Percentiles rank a stretch among this genome's conserved stretches.
Evolutionary conservation across 257 asterid species (phyloP).

Genomic region (Linaria vulgaris): DNA sequence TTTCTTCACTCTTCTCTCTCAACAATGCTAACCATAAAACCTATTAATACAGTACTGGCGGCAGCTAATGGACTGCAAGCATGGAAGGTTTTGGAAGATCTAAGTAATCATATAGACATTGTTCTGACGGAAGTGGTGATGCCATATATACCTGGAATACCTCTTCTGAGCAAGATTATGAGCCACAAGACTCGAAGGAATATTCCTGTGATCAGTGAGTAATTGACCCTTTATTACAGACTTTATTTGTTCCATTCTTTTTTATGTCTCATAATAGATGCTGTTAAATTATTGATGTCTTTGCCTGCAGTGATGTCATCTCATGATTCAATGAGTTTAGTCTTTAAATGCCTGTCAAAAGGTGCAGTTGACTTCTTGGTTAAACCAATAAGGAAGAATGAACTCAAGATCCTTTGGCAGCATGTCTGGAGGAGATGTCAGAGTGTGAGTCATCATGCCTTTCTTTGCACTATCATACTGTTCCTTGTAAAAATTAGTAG

Average conservation of each 20-base stretch:
- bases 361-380: slow-evolving; percentile 98
- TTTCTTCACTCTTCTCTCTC: neutral
- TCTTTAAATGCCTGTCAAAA: slow-evolving; percentile 83
- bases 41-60: slow-evolving; percentile 54
- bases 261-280: slow-evolving; percentile 19
- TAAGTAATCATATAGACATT: slow-evolving; percentile 66
- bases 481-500: slow-evolving; percentile 9
- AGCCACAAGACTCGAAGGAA: slow-evolving; percentile 77
- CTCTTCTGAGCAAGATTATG: slow-evolving; percentile 79
- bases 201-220: slow-evolving; percentile 89
- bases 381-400: slow-evolving; percentile 91
- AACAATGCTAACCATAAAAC: neutral
- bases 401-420: slow-evolving; percentile 96
- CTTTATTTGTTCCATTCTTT: neutral
- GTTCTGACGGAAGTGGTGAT: slow-evolving; percentile 79
- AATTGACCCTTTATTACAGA: slow-evolving; percentile 17
- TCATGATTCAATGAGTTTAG: slow-evolving; percentile 89
- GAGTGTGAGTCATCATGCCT: slow-evolving; percentile 54
- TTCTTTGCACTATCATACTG: slow-evolving; percentile 10
- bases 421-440: slow-evolving; percentile 96
- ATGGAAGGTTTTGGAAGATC: slow-evolving; percentile 80
- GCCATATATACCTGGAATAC: slow-evolving; percentile 76
- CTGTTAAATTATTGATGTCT: slow-evolving; percentile 30
- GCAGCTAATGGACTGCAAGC: slow-evolving; percentile 90
- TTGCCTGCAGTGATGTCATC: slow-evolving; percentile 92